phyloP scores from a whole-genome alignment of 1,284 basidiomycete species.

The Puccinia horiana region DNA sequence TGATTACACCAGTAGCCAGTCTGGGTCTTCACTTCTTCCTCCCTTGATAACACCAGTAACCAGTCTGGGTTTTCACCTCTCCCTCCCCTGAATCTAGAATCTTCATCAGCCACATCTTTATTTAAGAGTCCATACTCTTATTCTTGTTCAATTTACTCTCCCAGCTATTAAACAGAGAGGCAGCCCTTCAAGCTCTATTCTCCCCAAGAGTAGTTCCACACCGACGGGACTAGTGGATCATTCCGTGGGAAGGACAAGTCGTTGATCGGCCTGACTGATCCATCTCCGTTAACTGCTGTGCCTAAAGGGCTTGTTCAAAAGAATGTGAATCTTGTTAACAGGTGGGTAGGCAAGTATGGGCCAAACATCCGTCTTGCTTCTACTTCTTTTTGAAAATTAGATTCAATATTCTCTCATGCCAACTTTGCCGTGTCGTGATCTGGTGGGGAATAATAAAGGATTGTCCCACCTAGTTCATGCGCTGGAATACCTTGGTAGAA shows the following conservation, averaged over 20 bases:
- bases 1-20: too few species aligned
- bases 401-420: not conserved
- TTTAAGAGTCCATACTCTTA: too few species aligned
- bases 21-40: too few species aligned
- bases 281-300: not conserved
- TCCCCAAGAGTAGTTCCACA: too few species aligned
- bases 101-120: too few species aligned
- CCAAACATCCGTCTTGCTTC: constrained; percentile 15
- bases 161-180: too few species aligned
- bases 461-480: not conserved
- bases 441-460: not conserved
- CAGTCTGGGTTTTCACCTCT: too few species aligned
- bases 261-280: not conserved
- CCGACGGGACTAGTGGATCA: not conserved
- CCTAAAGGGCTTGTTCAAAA: constrained; percentile 3
- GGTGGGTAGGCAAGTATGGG: not conserved
- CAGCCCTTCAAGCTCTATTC: too few species aligned
- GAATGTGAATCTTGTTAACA: not conserved
- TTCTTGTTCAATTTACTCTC: too few species aligned
- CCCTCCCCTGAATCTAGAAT: too few species aligned
- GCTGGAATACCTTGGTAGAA: constrained; percentile 4
- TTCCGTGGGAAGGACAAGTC: not conserved
- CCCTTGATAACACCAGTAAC: too few species aligned
- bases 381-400: too few species aligned
- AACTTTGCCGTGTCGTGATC: not conserved